Evolutionary conservation across 2,329 filamentous ascomycete species (phyloP).

Genomic region (Epichloe sibirici): DNA sequence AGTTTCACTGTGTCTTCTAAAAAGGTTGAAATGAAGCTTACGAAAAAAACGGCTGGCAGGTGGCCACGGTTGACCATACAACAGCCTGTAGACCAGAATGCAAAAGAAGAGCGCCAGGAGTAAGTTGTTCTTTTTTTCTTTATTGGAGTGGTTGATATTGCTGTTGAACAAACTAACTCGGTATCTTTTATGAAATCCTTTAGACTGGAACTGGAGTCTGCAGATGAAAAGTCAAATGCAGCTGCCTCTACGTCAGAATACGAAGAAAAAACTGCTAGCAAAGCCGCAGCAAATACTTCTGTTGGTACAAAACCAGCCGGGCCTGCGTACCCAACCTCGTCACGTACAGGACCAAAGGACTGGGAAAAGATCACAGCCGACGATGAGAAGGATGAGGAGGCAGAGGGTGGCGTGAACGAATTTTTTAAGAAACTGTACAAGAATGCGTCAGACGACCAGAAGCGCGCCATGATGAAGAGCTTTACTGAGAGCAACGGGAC

Average conservation of each 20-base stretch:
- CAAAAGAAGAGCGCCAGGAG: background rate
- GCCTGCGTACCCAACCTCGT: constrained; percentile 76
- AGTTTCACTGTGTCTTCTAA: constrained; percentile 56
- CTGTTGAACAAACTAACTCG: background rate
- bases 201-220: background rate
- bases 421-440: constrained; percentile 92
- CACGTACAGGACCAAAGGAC: constrained; percentile 70
- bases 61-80: constrained; percentile 38
- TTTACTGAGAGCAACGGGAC: constrained; percentile 92
- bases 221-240: background rate
- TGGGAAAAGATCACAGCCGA: constrained; percentile 67
- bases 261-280: background rate
- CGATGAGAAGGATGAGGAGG: constrained; percentile 46
- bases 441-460: constrained; percentile 62
- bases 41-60: constrained; percentile 55
- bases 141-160: background rate
- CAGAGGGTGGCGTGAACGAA: constrained; percentile 52
- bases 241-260: background rate
- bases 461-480: constrained; percentile 95
- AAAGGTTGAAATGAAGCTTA: constrained; percentile 68
- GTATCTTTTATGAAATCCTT: background rate
- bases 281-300: background rate
- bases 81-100: background rate
- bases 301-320: constrained; percentile 4
- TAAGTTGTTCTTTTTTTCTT: background rate